Percentiles rank a stretch among this genome's conserved stretches.
phyloP scores from a whole-genome alignment of 2,329 filamentous ascomycete genomes.

The Colletotrichum sojae region DNA sequence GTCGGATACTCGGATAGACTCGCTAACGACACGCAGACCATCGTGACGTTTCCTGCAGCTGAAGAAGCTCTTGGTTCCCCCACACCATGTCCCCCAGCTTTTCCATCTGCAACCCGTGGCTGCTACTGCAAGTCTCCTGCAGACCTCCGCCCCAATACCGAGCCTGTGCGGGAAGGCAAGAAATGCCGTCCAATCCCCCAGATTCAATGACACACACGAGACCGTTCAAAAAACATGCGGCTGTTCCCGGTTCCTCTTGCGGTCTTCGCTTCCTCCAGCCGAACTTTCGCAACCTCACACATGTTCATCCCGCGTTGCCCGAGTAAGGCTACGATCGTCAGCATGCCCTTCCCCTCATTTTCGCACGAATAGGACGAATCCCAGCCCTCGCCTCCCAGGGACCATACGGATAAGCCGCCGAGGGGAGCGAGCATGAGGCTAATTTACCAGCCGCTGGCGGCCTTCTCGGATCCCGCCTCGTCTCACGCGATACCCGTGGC shows the following conservation, averaged over 20 bases:
- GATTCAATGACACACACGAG: neutral
- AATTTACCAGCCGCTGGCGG: neutral
- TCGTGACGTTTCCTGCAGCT: neutral
- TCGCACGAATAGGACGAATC: constrained; percentile 34
- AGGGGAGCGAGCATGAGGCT: neutral
- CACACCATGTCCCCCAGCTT: neutral
- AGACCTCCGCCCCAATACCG: neutral
- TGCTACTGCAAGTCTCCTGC: constrained; percentile 10
- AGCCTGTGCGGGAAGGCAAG: neutral
- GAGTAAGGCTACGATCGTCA: neutral
- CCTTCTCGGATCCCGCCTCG: neutral
- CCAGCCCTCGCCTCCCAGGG: neutral
- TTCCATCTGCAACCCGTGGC: constrained; percentile 2
- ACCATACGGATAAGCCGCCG: constrained; percentile 23
- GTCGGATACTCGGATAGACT: neutral
- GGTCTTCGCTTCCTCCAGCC: neutral
- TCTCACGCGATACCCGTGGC: neutral
- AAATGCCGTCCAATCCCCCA: constrained; percentile 1
- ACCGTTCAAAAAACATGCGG: neutral
- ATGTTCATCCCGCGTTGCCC: neutral
- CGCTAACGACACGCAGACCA: neutral
- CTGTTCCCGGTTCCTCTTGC: neutral
- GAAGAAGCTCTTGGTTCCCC: too few relatives aligned
- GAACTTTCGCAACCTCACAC: neutral
- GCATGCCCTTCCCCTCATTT: neutral